These are phyloP conservation scores for Aspergillus transmontanensis DNA, from an alignment of 2,329 filamentous ascomycete species.

Conservation along the genomic window DNA sequence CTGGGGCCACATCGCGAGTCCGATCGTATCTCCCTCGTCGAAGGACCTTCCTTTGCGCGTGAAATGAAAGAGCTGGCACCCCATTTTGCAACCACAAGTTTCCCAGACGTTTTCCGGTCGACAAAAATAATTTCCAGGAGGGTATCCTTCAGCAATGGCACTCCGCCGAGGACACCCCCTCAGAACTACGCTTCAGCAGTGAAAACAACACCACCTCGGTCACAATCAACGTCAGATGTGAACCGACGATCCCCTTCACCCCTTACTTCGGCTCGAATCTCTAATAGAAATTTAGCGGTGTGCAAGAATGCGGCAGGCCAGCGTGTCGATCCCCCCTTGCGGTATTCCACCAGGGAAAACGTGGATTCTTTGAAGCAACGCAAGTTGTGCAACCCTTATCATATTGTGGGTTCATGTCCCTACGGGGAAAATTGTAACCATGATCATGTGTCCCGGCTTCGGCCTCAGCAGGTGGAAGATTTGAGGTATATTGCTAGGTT, in stretches of 20 bases:
- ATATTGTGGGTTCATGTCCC: conserved; percentile 30
- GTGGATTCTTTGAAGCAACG: conserved; percentile 27
- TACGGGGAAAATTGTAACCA: conserved; percentile 28
- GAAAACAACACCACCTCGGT: conserved; percentile 3
- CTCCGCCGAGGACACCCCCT: conserved; percentile 14
- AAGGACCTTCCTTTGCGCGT: conserved; percentile 39
- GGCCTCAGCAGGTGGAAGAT: conserved; percentile 23
- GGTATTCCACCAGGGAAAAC: conserved; percentile 18
- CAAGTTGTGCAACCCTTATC: conserved; percentile 39
- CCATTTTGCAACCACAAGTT: conserved; percentile 15
- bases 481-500: conserved; percentile 35
- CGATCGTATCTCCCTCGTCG: conserved; percentile 40
- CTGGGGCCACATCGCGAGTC: conserved; percentile 36
- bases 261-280: not conserved
- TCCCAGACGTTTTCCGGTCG: conserved; percentile 18
- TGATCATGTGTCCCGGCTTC: conserved; percentile 28
- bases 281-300: not conserved
- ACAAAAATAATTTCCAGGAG: conserved; percentile 9
- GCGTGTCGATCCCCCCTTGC: conserved; percentile 29
- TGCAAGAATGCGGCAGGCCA: conserved; percentile 11
- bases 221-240: not conserved
- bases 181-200: conserved; percentile 20
- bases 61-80: conserved; percentile 37
- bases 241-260: conserved; percentile 4
- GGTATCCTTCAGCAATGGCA: conserved; percentile 8